Evolutionary conservation across 2,329 filamentous ascomycete species (phyloP).

Genomic region (Raffaelea arxii): DNA sequence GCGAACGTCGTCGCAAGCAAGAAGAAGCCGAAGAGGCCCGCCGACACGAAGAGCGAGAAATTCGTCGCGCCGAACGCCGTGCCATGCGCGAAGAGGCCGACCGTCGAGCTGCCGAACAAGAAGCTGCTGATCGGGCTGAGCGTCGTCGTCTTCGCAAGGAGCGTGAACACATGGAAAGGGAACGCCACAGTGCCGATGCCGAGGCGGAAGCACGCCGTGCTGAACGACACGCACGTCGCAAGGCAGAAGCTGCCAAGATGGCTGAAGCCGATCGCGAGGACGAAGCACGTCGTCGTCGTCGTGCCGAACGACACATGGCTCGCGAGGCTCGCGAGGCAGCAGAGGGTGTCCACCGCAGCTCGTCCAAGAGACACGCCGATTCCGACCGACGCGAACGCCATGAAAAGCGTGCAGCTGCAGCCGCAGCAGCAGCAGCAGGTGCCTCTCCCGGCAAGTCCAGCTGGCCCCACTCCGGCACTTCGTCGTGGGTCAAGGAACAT

Average conservation of each 20-base stretch:
- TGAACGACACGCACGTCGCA: constrained; percentile 37
- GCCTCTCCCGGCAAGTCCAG: constrained; percentile 21
- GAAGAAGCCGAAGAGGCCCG: constrained; percentile 46
- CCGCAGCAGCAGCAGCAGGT: no score
- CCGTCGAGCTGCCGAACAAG: constrained; percentile 36
- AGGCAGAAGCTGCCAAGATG: constrained; percentile 22
- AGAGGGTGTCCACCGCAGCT: constrained; percentile 27
- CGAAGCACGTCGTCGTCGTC: constrained; percentile 42
- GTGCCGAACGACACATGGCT: constrained; percentile 31
- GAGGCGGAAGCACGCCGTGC: constrained; percentile 38
- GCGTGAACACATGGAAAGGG: constrained; percentile 27
- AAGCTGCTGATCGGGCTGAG: constrained; percentile 32
- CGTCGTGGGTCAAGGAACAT: constrained; percentile 57
- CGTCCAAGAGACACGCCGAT: constrained; percentile 33
- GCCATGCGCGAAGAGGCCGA: constrained; percentile 39
- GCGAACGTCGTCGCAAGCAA: constrained; percentile 43
- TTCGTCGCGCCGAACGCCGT: constrained; percentile 44
- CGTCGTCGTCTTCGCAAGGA: constrained; percentile 40
- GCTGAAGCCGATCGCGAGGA: constrained; percentile 32
- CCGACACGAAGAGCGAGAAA: constrained; percentile 48
- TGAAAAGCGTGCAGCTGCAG: constrained; percentile 22
- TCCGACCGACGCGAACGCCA: constrained; percentile 32
- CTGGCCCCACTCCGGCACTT: constrained; percentile 56
- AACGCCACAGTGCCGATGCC: constrained; percentile 28
- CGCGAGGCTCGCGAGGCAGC: constrained; percentile 11